Base-by-base conservation (phyloP, 1,139 yeast species). In the Zygoascus meyerae region DNA sequence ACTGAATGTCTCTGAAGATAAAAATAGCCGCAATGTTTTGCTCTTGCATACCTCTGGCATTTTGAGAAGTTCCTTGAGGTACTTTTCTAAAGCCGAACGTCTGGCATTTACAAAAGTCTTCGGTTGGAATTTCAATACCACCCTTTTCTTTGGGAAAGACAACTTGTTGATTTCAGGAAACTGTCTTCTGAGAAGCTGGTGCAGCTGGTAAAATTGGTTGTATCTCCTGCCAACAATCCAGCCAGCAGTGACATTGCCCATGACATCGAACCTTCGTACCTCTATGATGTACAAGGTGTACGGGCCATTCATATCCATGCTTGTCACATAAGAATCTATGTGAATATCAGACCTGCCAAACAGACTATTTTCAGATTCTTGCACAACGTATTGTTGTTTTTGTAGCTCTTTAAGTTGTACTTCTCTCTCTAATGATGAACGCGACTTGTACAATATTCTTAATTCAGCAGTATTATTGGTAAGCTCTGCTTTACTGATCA, bases 201-300 rank as follows among this genome's bases (percentile, higher is more conserved):
- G 81, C 30, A 90, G 69, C 52, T 75, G 78, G 64, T 74, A 80
- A 62, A 90, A 90, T 58, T 90, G 97, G 57, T 86, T 85, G 60
- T 81, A 90, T 48, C 97, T 70, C 55, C 97, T 70, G 0, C 95
- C 94, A 30, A 89, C 86, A 44, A 86, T 80, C 97, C 97, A 90
- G 0, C 90, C 87, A 0, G 92, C 87, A 7, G 78, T 71, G 6
- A 76, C 74, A 5, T 68, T 69, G 14, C 72, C 71, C 2, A 73
- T 59, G 10, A 70, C 64, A 29, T 69, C 68, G 34, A 72, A 63
- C 52, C 81, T 81, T 49, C 81, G 82, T 4, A 89, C 87, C 58
- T 83, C 90, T 37, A 90, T 82, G 36, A 87, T 75, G 63, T 89
- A 90, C 47, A 84, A 68, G 2, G 80, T 77, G 52, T 77, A 83